phyloP scores from a whole-genome alignment of 441 rosid species.

The Dalechampia spathulata region DNA sequence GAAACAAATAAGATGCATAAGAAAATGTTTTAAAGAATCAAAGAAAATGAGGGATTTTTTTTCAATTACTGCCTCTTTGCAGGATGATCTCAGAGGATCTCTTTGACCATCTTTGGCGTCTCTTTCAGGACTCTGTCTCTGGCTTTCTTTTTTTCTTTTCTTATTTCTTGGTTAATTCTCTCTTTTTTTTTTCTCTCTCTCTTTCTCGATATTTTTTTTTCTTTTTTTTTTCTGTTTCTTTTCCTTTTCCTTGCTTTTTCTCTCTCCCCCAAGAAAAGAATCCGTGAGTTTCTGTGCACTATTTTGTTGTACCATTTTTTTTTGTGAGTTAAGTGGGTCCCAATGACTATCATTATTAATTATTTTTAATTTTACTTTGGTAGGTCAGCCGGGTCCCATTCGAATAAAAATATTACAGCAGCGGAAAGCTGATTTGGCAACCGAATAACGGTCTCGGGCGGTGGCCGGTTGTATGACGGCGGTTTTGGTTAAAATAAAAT shows the following conservation, averaged over 20 bases:
- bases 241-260: not conserved
- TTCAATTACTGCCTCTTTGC: slow-evolving; percentile 45
- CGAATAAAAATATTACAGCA: too few relatives aligned
- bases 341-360: too few relatives aligned
- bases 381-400: too few relatives aligned
- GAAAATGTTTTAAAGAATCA: not conserved
- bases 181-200: slow-evolving; percentile 3
- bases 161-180: slow-evolving; percentile 10
- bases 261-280: slow-evolving; percentile 18
- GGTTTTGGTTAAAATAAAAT: not conserved
- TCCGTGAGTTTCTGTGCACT: slow-evolving; percentile 5
- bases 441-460: not conserved
- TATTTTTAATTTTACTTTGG: too few relatives aligned
- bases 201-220: slow-evolving; percentile 13
- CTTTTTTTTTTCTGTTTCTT: slow-evolving; percentile 3
- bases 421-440: not conserved
- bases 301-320: not conserved
- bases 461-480: not conserved
- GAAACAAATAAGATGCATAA: too few relatives aligned
- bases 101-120: slow-evolving; percentile 35
- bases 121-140: slow-evolving; percentile 9
- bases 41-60: slow-evolving; percentile 4
- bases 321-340: not conserved
- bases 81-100: slow-evolving; percentile 63
- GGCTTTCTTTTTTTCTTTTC: slow-evolving; percentile 21